Evolutionary conservation across 2,329 filamentous ascomycete species (phyloP), one percentile per base, ranked within the genome.

Genomic region (Plenodomus lindquistii): DNA sequence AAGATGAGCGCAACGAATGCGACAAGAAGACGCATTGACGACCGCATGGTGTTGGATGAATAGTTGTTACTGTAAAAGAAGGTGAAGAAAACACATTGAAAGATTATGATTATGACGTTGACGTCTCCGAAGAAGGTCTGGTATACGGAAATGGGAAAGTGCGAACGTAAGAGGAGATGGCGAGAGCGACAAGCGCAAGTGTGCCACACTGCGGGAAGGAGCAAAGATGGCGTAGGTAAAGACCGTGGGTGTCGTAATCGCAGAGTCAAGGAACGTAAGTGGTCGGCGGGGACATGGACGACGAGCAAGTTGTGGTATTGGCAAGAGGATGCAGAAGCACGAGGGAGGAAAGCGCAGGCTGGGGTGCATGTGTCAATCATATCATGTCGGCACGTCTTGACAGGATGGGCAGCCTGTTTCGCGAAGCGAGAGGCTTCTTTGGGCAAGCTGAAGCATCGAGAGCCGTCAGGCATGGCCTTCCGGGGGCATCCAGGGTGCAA

Each of bases 1-100:
- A 69, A 43, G 27, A 63, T 24, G 35, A 71, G 57, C 20, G 55
- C 60, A 42, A 71, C 48, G 50, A 49, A 59, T 36, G 63, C 46
- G 35, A 66, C 24, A 20, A 70, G 55, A 44, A 59, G 55, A 40
- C 54, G 57, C 44, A 56, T 53, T 38, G 62, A 62, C 13, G 49
- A 43, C 38, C 59, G 65, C 69, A 71, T 72, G 48, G 54, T 48
- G 65, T 49, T 37, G 37, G 35, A 27, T 40, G 42, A 46, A 37
- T 40, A 45, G 22, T 38, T 37, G 40, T 27, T 45, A 43, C 24
- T 52, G 60, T 55, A 65, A 37, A 36, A 44, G 37, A 27, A 39
- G 37, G 39, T 29, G n/a, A 45, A 37, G 50, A 48, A 51, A 46
- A 52, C 56, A 62, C 67, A 70, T 71, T 44, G 49, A 55, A 50